Conservation (phyloP, 805 yeast genomes). For the Kluyveromyces aestuarii region DNA sequence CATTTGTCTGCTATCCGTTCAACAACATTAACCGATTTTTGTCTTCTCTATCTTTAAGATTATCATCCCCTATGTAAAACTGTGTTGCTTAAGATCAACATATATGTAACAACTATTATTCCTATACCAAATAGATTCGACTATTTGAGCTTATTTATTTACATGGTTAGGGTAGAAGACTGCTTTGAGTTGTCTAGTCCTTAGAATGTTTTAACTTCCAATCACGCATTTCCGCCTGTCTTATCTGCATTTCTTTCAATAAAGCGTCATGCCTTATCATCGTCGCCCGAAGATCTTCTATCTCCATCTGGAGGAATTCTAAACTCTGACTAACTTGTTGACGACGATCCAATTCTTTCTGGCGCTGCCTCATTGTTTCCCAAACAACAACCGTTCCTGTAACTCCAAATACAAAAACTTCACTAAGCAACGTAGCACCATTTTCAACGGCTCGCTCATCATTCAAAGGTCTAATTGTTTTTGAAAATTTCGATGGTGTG, state of each 20-base stretch:
- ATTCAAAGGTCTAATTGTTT: conserved; percentile 61
- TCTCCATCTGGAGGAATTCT: conserved; percentile 57
- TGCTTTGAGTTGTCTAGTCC: background rate
- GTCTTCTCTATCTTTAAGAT: background rate
- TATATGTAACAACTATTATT: background rate
- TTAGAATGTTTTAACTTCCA: background rate
- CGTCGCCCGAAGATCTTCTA: conserved; percentile 40
- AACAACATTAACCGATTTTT: background rate
- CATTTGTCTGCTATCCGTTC: background rate
- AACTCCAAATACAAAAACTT: conserved; percentile 66
- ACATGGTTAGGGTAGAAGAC: too few species aligned
- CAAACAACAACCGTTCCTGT: conserved; percentile 69
- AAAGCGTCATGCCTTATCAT: background rate
- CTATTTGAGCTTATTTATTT: background rate
- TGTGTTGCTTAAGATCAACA: background rate
- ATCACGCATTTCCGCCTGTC: background rate
- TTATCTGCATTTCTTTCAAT: background rate
- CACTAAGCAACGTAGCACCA: conserved; percentile 75
- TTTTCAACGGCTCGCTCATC: conserved; percentile 74
- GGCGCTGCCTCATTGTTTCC: conserved; percentile 60
- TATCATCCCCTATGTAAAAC: background rate
- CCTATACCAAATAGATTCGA: background rate
- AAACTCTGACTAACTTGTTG: conserved; percentile 70
- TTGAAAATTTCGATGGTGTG: conserved; percentile 27
- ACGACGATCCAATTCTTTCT: conserved; percentile 51